phyloP scores from a whole-genome alignment of 163 green algal species.

The Chlorella variabilis region DNA sequence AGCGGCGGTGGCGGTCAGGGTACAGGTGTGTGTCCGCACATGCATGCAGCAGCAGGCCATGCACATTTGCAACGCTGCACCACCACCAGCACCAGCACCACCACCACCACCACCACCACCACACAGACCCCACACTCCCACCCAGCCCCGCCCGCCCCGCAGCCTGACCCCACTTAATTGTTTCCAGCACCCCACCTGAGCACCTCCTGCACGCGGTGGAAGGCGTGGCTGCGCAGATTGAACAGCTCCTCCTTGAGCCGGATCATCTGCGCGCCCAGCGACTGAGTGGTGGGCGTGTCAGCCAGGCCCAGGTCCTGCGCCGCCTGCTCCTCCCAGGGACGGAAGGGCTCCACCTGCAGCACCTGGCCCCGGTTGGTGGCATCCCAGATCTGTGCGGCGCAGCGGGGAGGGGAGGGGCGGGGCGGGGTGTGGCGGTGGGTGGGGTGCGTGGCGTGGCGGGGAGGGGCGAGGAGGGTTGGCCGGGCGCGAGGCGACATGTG shows the following conservation, averaged over 20 bases:
- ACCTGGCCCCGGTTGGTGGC: conserved; percentile 46
- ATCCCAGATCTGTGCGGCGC: conserved; percentile 68
- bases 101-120: too few species aligned
- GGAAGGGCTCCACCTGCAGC: conserved; percentile 58
- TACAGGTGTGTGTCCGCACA: background rate
- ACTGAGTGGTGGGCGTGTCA: background rate
- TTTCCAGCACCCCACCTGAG: conserved; percentile 26
- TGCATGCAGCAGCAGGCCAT: too few species aligned
- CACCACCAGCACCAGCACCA: too few species aligned
- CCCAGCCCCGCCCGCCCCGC: too few species aligned
- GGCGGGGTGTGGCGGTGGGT: background rate
- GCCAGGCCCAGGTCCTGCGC: conserved; percentile 26
- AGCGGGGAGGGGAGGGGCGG: background rate
- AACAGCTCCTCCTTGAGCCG: conserved; percentile 37
- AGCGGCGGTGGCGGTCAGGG: background rate
- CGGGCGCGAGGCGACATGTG: too few species aligned
- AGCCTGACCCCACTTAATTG: too few species aligned
- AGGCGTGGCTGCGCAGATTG: conserved; percentile 31
- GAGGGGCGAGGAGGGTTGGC: too few species aligned
- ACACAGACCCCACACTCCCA: too few species aligned
- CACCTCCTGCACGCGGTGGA: conserved; percentile 24
- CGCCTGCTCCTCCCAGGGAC: conserved; percentile 46
- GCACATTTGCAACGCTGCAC: too few species aligned
- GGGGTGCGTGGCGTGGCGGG: too few species aligned
- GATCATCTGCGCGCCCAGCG: conserved; percentile 23